Base-by-base conservation (phyloP, 2,329 filamentous ascomycete species). In the Calonectria pteridis region DNA sequence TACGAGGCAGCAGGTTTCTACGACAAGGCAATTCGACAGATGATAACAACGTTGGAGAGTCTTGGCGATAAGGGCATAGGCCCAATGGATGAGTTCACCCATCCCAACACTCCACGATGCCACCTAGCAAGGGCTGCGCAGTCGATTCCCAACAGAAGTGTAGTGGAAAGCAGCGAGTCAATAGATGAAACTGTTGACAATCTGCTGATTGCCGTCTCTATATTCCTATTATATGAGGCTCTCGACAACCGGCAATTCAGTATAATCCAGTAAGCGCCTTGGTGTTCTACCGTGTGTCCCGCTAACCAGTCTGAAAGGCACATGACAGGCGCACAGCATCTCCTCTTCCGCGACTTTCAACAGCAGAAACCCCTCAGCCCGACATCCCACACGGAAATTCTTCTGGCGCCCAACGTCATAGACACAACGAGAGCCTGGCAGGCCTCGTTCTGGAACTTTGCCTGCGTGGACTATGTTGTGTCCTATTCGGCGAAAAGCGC, bases 371-470 rank as follows among this genome's bases (percentile, higher is more conserved):
- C 40, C 66, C 35, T 14, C 18, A 13, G 31, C 16, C 28, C 66
- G 43, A 20, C 49, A 31, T 68, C 23, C 16, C n/a, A 40, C 33
- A 40, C 35, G 7, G 35, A 65, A 49, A 49, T 49, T 28, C 33
- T 29, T 16, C 18, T 35, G 16, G 11, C 20, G 4, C 55, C 55
- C 33, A 59, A 59, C 33, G 9, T 59, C n/a, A 40, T 67, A 26
- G 64, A 67, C 26, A 67, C 64, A 16, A 67, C 64, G 37, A 69
- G 35, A 43, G 67, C 53, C n/a, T 69, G 67, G 67, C 51, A 49
- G 14, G 53, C 67, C 4, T 59, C 67, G 20, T 69, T 69, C 50
- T 69, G 67, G 67, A 69, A 62, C 20, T 62, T 69, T 31, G 67
- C 67, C 6, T 69, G 53, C 26, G 28, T 69, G 29, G 67, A 62